Evolutionary conservation across 345 rosid species (phyloP).

Genomic region (Acer campestre): DNA sequence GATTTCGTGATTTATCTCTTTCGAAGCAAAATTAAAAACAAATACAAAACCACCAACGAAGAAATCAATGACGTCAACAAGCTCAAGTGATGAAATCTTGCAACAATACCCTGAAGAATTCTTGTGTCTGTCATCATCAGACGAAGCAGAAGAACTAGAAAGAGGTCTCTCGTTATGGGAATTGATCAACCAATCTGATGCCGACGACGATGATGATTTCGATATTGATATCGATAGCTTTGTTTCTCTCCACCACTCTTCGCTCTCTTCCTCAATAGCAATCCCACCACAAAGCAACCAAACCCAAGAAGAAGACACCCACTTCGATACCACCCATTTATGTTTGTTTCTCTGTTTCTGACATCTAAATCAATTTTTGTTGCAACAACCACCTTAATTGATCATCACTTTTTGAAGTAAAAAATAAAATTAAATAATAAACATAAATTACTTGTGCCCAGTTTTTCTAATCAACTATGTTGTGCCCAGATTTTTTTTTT

Average conservation of each 20-base stretch:
- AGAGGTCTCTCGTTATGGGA: conserved; percentile 42
- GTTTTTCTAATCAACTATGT: no score
- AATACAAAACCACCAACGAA: neutral
- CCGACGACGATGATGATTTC: conserved; percentile 23
- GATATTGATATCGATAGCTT: conserved; percentile 8
- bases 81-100: neutral
- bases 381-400: no score
- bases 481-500: no score
- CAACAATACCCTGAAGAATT: conserved; percentile 20
- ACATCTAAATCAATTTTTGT: no score
- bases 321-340: neutral
- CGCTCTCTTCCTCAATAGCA: conserved; percentile 11
- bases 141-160: neutral
- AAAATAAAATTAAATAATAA: no score
- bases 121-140: conserved; percentile 3
- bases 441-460: no score
- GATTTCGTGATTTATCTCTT: no score
- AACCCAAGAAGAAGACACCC: neutral
- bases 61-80: conserved; percentile 2
- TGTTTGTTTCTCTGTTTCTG: no score
- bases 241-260: conserved; percentile 30
- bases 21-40: no score
- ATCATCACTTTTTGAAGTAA: no score
- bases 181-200: conserved; percentile 36
- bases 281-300: neutral